Base-by-base conservation (phyloP, 2,329 filamentous ascomycete genomes). In the Xylaria sp. region DNA sequence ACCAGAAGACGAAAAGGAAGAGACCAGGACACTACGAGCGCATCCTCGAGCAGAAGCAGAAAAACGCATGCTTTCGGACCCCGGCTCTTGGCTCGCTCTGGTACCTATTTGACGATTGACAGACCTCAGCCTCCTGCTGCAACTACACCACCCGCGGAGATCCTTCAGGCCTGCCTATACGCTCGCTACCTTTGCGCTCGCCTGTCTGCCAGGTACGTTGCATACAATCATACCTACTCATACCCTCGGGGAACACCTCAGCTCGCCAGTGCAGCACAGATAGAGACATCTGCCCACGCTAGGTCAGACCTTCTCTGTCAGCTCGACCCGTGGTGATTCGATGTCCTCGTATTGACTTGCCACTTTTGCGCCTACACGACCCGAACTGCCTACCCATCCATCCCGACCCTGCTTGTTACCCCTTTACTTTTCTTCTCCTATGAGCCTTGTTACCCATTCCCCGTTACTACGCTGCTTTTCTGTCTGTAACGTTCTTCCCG, bases 11-110 rank as follows among this genome's bases (percentile, higher is more conserved):
- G n/a, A n/a, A n/a, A n/a, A 32, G 41, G 46, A 44, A 56, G 37
- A 57, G 37, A 32, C 32, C 41, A 3, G n/a, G 23, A 54, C 32
- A 54, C 10, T 6, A 48, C 44, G 41, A 57, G 46, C 62, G 13
- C 28, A 52, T 62, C 57, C 41, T 48, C 46, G 44, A 46, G 15
- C 41, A n/a, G 44, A 46, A n/a, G 15, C 5, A 56, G 52, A 56
- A 57, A 56, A 61, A 56, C 60, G 60, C 57, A 65, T 61, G 60
- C 64, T 69, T 68, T 65, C 61, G 61, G 61, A 70, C 56, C 65
- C 57, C 68, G 52, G 60, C 13, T 69, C 61, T 62, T 65, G 56
- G 57, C 60, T 51, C 23, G 37, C 58, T 59, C 28, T 34, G 13
- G 51, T 12, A 58, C 44, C 51, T 41, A 39, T 9, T 66, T 28